phyloP scores from a whole-genome alignment of 176 grass and related monocot species.

The maize (Zea mays) region DNA sequence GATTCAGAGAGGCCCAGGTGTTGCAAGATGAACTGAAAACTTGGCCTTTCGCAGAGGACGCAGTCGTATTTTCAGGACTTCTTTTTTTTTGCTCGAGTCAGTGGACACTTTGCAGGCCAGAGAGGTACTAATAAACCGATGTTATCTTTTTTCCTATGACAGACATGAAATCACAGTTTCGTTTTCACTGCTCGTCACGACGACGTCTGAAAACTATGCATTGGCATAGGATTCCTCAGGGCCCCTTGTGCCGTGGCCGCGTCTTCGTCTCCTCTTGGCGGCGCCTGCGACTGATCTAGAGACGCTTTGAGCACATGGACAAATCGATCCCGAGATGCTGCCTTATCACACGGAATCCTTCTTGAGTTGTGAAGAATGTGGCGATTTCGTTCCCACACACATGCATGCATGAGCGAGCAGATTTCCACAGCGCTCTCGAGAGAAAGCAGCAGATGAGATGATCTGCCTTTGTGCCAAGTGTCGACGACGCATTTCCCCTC shows the following conservation, averaged over 20 bases:
- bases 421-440: slow-evolving; percentile 38
- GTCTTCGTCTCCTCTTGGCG: slow-evolving; percentile 27
- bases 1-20: neutral
- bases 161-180: slow-evolving; percentile 28
- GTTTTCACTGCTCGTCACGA: slow-evolving; percentile 30
- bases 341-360: slow-evolving; percentile 57
- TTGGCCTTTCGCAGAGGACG: neutral
- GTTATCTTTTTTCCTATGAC: slow-evolving; percentile 3
- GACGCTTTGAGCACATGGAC: slow-evolving; percentile 44
- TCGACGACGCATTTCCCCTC: slow-evolving; percentile 35
- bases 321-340: slow-evolving; percentile 38
- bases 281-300: slow-evolving; percentile 38
- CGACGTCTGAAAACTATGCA: slow-evolving; percentile 49
- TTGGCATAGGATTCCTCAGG: slow-evolving; percentile 50
- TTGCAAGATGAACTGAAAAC: slow-evolving; percentile 29
- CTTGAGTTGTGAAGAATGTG: slow-evolving; percentile 46
- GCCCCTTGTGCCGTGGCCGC: slow-evolving; percentile 5
- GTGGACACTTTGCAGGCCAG: slow-evolving; percentile 16
- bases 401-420: slow-evolving; percentile 7
- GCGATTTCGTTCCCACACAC: slow-evolving; percentile 42
- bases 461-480: slow-evolving; percentile 48
- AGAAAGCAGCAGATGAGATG: neutral
- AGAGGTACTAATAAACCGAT: neutral
- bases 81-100: neutral
- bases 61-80: slow-evolving; percentile 14